phyloP scores from a whole-genome alignment of 805 yeast species.

The Candida sanyiensis region DNA sequence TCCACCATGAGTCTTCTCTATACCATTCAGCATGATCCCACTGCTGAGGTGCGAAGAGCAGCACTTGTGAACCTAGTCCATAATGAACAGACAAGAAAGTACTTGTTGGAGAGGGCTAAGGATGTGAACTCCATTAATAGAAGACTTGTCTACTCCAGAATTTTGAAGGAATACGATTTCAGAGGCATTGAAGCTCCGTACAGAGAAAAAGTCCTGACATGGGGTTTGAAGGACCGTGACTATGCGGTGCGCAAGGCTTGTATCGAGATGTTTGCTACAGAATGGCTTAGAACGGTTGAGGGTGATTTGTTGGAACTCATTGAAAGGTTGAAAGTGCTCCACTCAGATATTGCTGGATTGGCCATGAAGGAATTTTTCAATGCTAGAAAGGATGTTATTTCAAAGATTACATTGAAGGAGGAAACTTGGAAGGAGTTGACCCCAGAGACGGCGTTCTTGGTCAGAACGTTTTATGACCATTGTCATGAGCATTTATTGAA shows the following conservation, averaged over 20 bases:
- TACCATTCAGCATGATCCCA: conserved; percentile 70
- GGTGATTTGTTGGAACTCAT: conserved; percentile 69
- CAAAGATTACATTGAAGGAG: conserved; percentile 54
- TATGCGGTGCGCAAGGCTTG: conserved; percentile 68
- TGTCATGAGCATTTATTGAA: conserved; percentile 49
- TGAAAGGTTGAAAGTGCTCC: conserved; percentile 65
- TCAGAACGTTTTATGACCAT: conserved; percentile 59
- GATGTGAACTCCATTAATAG: conserved; percentile 72
- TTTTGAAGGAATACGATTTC: conserved; percentile 59
- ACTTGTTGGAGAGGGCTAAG: conserved; percentile 72
- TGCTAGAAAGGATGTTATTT: conserved; percentile 55
- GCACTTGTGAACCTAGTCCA: conserved; percentile 68
- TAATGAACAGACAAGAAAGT: conserved; percentile 45
- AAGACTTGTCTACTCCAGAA: conserved; percentile 61
- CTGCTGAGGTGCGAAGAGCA: conserved; percentile 85
- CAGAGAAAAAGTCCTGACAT: conserved; percentile 62
- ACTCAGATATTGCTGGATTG: conserved; percentile 57
- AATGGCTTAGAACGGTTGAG: conserved; percentile 67
- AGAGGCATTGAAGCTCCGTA: conserved; percentile 45
- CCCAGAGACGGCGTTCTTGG: conserved; percentile 68
- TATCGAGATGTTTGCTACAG: conserved; percentile 54
- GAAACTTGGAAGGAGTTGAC: conserved; percentile 65
- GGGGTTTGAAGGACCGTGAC: conserved; percentile 91
- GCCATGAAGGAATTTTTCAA: conserved; percentile 63
- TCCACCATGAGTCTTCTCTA: conserved; percentile 42